phyloP scores from a whole-genome alignment of 148 eudicot species.

The Chenopodium berlandieri region DNA sequence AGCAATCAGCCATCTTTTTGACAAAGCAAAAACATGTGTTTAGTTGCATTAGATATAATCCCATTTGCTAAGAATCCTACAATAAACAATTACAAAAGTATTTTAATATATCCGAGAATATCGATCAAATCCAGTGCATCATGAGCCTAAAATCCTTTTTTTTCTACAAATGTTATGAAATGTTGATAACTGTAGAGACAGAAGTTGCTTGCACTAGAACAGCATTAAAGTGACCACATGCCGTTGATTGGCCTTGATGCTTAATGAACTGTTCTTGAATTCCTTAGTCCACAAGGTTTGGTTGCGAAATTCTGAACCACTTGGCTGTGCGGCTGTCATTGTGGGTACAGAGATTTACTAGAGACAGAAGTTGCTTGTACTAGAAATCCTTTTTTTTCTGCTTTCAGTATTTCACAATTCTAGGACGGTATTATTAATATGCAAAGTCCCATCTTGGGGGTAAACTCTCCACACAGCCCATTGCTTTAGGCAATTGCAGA shows the following conservation, averaged over 20 bases:
- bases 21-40: slow-evolving; percentile 21
- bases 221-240: not conserved
- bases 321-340: not conserved
- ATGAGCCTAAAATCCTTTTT: too few relatives aligned
- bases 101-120: too few relatives aligned
- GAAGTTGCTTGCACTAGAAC: slow-evolving; percentile 5
- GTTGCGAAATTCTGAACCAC: not conserved
- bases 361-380: too few relatives aligned
- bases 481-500: too few relatives aligned
- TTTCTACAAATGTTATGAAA: too few relatives aligned
- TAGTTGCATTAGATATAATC: not conserved
- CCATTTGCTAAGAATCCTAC: not conserved
- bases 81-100: not conserved
- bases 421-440: too few relatives aligned
- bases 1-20: slow-evolving; percentile 22
- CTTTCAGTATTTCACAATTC: too few relatives aligned
- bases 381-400: too few relatives aligned
- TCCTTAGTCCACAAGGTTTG: not conserved
- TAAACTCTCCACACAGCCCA: too few relatives aligned
- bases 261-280: not conserved
- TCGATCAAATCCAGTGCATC: too few relatives aligned
- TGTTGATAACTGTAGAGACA: not conserved
- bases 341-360: not conserved
- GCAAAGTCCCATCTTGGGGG: too few relatives aligned
- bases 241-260: not conserved